Evolutionary conservation across 345 rosid genomes (phyloP).

Genomic region (Euphorbia peplus): DNA sequence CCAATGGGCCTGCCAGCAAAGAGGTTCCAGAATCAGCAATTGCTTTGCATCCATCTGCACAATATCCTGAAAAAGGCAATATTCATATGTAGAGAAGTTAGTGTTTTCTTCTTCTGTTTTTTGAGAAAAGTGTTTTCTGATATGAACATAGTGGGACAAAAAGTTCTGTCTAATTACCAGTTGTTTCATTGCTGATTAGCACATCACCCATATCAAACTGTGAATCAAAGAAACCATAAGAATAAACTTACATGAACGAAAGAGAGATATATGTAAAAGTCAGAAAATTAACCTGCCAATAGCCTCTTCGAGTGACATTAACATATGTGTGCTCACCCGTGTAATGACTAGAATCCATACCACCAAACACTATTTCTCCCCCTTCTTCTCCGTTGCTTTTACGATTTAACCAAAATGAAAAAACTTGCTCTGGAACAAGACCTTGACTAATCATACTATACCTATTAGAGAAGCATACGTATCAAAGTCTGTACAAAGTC

Average conservation of each 20-base stretch:
- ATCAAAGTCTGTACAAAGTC: not conserved
- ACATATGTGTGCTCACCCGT: constrained; percentile 34
- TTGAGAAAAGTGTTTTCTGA: not conserved
- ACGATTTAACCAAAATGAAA: constrained; percentile 36
- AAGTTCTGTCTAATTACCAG: constrained; percentile 20
- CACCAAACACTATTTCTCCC: constrained; percentile 38
- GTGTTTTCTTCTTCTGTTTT: too few relatives aligned
- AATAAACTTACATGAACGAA: not conserved
- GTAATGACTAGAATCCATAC: constrained; percentile 31
- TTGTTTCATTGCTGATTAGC: constrained; percentile 19
- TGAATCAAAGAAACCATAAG: constrained; percentile 2
- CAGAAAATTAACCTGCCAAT: constrained; percentile 31
- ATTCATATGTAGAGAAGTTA: too few relatives aligned
- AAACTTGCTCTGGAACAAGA: constrained; percentile 24
- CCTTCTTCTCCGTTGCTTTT: constrained; percentile 30
- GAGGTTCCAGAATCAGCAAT: constrained; percentile 39
- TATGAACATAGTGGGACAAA: not conserved
- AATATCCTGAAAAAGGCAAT: constrained; percentile 26
- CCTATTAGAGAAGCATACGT: constrained; percentile 12
- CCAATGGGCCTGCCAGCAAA: constrained; percentile 32
- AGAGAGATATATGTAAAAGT: not conserved
- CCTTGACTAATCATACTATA: constrained; percentile 32
- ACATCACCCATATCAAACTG: constrained; percentile 35
- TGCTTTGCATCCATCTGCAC: constrained; percentile 33
- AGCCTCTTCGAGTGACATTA: constrained; percentile 31